Evolutionary conservation across 371 early-diverging fungal species (phyloP).

Genomic region (Funneliformis caledonium): DNA sequence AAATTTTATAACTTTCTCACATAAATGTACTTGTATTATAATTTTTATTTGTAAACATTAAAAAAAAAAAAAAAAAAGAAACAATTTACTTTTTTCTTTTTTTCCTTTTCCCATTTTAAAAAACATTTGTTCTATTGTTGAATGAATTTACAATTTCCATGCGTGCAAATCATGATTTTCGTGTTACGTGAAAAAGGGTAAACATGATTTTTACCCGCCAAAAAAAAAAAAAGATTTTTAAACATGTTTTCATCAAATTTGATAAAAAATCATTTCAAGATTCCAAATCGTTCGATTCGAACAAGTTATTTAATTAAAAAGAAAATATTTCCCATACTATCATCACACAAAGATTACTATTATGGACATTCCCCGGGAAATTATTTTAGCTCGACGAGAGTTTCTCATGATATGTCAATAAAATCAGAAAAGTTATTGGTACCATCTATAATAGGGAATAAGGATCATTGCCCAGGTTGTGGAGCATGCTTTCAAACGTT

Average conservation of each 20-base stretch:
- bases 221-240: neutral
- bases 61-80: neutral
- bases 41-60: neutral
- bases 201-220: too few relatives aligned
- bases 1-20: neutral
- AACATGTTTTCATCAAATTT: neutral
- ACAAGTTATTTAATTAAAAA: neutral
- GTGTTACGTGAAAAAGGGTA: too few relatives aligned
- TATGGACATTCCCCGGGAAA: neutral
- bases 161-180: too few relatives aligned
- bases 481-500: conserved; percentile 68
- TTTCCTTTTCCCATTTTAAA: too few relatives aligned
- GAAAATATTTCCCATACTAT: neutral
- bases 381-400: neutral
- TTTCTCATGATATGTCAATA: neutral
- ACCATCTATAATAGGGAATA: neutral
- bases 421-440: neutral
- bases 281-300: neutral
- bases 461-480: conserved; percentile 67
- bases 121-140: too few relatives aligned
- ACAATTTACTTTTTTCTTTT: too few relatives aligned
- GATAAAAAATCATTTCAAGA: neutral
- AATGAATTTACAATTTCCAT: too few relatives aligned
- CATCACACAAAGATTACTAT: neutral
- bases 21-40: neutral